Base-by-base conservation (phyloP, 495 filamentous ascomycete species). In the Aspergillus mulundensis region DNA sequence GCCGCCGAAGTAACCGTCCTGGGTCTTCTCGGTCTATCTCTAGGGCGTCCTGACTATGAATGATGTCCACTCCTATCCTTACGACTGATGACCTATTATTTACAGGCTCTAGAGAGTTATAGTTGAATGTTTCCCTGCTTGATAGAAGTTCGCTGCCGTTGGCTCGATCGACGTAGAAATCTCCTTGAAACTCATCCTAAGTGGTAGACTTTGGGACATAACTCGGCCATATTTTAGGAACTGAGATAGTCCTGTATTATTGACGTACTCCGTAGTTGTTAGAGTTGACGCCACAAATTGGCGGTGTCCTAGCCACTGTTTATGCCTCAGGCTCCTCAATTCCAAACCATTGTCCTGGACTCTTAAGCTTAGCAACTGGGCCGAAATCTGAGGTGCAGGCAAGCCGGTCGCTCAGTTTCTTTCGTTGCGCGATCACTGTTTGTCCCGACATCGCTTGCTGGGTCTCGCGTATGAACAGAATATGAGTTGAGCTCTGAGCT, bases 401-500 rank as follows among this genome's bases (percentile, higher is more conserved):
- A 57, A 50, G 32, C 28, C 44, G n/a, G 12, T 47, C 39, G 34
- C 46, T 49, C 42, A 10, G n/a, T n/a, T 39, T 48, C 34, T 28
- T 32, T 32, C n/a, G 25, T 40, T 43, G 50, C 50, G 23, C 50
- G 43, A 21, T 54, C 18, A 43, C 19, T 28, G 42, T 24, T 1
- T 25, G 30, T 43, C 38, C 43, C 14, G 30, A 50, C 12, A 40
- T 50, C 49, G 24, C 23, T 41, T 23, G 25, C 28, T 44, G 12
- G 16, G 19, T 18, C 15, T 41, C 21, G 23, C 34, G 49, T 40
- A 49, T 61, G 25, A 36, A 48, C 45, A 57, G 66, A 75, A 64
- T 58, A 76, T 76, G 73, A 74, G 64, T 62, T 72, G 66, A 74
- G 61, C 12, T 47, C 52, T 61, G 65, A 73, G 60, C 46, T 53